Conservation (phyloP, 345 rosid species). For the Salix viminalis region DNA sequence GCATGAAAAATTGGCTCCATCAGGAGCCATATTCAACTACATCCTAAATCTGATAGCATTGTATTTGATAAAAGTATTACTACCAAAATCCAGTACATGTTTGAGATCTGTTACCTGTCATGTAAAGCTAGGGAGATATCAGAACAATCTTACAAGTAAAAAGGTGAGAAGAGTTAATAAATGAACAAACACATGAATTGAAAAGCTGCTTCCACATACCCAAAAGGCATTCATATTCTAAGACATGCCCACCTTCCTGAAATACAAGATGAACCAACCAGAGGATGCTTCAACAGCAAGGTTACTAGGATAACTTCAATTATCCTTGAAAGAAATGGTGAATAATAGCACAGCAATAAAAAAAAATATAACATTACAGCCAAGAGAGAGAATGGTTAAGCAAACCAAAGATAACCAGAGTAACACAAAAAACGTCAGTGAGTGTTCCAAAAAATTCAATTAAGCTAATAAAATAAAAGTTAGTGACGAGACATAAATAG, state of each 20-base stretch:
- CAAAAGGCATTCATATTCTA: conserved; percentile 20
- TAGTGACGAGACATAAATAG: conserved; percentile 32
- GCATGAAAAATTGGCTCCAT: background rate
- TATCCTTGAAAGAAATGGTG: conserved; percentile 9
- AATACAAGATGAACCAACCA: conserved; percentile 18
- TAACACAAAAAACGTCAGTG: conserved; percentile 24
- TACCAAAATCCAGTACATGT: conserved; percentile 11
- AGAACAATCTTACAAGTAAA: conserved; percentile 7
- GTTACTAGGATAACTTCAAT: conserved; percentile 7
- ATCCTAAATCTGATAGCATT: background rate
- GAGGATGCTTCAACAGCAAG: conserved; percentile 28
- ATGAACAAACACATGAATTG: background rate
- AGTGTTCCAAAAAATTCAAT: conserved; percentile 24
- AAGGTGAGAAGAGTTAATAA: background rate
- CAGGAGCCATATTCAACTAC: background rate
- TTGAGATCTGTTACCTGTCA: conserved; percentile 39
- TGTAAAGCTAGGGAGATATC: conserved; percentile 28
- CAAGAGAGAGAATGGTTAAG: conserved; percentile 16
- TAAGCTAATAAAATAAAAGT: conserved; percentile 21
- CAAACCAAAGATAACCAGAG: conserved; percentile 1
- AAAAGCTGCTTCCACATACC: conserved; percentile 22
- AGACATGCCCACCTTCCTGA: conserved; percentile 25
- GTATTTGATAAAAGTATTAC: background rate
- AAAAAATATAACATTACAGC: background rate
- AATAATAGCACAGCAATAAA: conserved; percentile 3